Conservation (phyloP, 345 rosid species). For the Luvunga scandens region DNA sequence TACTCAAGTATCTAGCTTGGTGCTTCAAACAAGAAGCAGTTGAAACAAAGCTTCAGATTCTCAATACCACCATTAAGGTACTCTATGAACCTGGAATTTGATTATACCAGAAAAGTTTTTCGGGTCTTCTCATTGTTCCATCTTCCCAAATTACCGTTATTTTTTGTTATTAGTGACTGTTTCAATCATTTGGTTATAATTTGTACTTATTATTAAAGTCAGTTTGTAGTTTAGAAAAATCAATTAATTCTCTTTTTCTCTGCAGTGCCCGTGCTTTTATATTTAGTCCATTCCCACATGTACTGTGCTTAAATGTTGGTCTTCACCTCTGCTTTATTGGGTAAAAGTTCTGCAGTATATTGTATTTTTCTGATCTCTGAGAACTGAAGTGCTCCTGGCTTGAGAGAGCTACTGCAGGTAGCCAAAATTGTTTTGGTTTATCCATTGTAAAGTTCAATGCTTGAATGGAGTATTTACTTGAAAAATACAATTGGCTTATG, state of each 20-base stretch:
- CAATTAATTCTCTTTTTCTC: not conserved
- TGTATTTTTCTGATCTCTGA: not conserved
- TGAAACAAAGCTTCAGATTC: conserved; percentile 93
- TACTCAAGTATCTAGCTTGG: conserved; percentile 86
- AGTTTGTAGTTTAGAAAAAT: not conserved
- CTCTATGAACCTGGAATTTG: not conserved
- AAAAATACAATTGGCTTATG: not conserved
- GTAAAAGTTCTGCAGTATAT: no score
- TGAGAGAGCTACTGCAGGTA: not conserved
- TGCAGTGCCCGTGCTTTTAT: no score
- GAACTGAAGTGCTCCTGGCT: not conserved
- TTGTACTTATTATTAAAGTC: not conserved
- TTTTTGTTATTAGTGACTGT: not conserved
- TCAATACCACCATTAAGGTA: conserved; percentile 77
- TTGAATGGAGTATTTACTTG: not conserved
- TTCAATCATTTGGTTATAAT: not conserved
- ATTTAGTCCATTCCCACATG: not conserved
- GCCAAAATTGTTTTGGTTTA: not conserved
- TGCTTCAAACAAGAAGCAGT: conserved; percentile 76
- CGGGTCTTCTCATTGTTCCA: conserved; percentile 4
- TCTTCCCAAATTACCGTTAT: not conserved
- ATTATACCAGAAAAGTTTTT: not conserved
- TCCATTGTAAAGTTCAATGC: not conserved
- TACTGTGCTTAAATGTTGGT: not conserved
- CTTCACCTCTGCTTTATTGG: not conserved